A percentile compares a stretch with the other conserved stretches of the same genome.
Conservation (phyloP, 1,139 yeast species). For the Sugiyamaella sp. region DNA sequence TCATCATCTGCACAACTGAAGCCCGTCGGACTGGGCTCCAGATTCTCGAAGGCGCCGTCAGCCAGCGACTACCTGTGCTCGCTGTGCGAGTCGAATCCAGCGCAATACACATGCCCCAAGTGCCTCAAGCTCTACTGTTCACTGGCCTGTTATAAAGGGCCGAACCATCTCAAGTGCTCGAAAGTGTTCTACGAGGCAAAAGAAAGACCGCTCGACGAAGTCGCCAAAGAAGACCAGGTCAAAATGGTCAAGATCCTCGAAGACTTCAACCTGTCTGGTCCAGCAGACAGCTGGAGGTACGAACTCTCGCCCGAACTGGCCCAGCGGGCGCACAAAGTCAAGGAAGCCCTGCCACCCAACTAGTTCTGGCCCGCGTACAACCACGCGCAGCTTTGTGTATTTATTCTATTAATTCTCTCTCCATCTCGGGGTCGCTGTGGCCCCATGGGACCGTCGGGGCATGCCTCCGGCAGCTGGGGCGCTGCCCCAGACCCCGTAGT, state of each 20-base stretch:
- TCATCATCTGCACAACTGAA: constrained; percentile 4
- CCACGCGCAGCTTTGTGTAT: constrained; percentile 8
- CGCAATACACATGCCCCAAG: constrained; percentile 34
- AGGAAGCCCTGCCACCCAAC: constrained; percentile 25
- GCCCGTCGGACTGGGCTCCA: constrained; percentile 11
- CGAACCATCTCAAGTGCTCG: constrained; percentile 29
- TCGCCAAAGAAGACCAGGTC: constrained; percentile 24
- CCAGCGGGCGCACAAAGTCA: constrained; percentile 7
- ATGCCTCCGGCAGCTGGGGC: too few relatives aligned
- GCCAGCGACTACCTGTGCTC: constrained; percentile 22
- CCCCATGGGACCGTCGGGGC: too few relatives aligned
- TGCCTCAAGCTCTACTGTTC: constrained; percentile 33
- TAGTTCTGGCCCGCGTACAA: not conserved
- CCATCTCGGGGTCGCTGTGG: too few relatives aligned
- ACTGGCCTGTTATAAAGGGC: constrained; percentile 31
- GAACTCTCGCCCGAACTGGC: constrained; percentile 24
- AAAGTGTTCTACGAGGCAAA: constrained; percentile 28
- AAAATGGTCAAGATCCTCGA: constrained; percentile 25
- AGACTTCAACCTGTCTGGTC: constrained; percentile 24
- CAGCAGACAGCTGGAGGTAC: constrained; percentile 32
- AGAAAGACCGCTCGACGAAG: constrained; percentile 15
- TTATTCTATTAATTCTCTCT: too few relatives aligned
- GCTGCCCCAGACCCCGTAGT: too few relatives aligned
- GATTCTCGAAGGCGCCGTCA: constrained; percentile 16
- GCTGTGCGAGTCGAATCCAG: constrained; percentile 24